Evolutionary conservation across 2,329 filamentous ascomycete species (phyloP), one percentile per base, ranked within the genome.

Genomic region (Diaporthe vexans): DNA sequence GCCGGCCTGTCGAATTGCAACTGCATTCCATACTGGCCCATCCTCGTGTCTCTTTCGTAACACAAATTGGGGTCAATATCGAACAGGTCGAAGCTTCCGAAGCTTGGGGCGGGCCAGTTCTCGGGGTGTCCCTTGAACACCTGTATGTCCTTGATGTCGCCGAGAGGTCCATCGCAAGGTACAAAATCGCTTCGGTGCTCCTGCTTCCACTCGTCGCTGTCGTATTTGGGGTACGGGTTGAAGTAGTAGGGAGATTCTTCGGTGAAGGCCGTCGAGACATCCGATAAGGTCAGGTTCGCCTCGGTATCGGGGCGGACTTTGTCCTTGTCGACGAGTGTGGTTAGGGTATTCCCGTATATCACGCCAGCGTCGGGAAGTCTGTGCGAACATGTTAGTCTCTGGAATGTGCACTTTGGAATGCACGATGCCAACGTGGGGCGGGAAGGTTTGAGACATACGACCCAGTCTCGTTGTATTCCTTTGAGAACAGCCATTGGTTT

Each of bases 141-240:
- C 9, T 91, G 83, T 35, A 92, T 86, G 77, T 95, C 92, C 75
- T 91, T 88, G 10, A 89, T 82, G 63, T 86, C 86, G 57, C 92
- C 92, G 6, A 89, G 84, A 1, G 93, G 91, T 1, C 93, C 93
- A 68, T 89, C 84, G 81, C 94, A 95, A 2, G 91, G 82, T 8
- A 90, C 86, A 78, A 92, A 90, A 71, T 87, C 81, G 21, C 91
- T 92, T 63, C 88, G 86, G 76, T 88, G 88, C 40, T 84, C 81
- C 63, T 84, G 83, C 78, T 86, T 88, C 92, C 92, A 95, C 19
- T 85, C 82, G 4, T 85, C 83, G 68, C 87, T 88, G 79, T 94
- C 93, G 83, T 95, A 94, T 21, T 89, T 84, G 0, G 93, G 93
- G 76, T 95, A 95, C 0, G 94, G 94, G 74, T 92, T 88, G 82